Evolutionary conservation across 1,284 basidiomycete species (phyloP).

Genomic region (Leccinum subrobustum): DNA sequence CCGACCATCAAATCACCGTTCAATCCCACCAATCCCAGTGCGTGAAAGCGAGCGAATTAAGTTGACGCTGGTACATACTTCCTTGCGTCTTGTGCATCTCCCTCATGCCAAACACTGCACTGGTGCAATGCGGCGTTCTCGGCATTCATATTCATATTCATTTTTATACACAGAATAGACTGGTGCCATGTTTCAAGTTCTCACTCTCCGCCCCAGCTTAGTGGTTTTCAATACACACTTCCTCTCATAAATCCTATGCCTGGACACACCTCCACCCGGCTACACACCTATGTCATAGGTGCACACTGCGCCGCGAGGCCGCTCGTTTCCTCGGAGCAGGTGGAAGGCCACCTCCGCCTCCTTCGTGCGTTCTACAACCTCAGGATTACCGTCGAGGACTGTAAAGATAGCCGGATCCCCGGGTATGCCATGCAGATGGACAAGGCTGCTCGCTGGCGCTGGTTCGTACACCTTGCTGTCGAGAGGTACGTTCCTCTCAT

Average conservation of each 20-base stretch:
- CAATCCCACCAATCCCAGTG: not conserved
- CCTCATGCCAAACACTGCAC: constrained; percentile 12
- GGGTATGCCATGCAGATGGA: constrained; percentile 25
- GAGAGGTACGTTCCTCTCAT: constrained; percentile 23
- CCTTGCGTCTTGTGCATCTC: not conserved
- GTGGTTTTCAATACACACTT: not conserved
- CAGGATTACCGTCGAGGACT: constrained; percentile 25
- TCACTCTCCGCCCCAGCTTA: not conserved
- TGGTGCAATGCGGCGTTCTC: constrained; percentile 9
- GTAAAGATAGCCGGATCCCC: constrained; percentile 29
- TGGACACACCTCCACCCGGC: not conserved
- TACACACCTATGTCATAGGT: constrained; percentile 19
- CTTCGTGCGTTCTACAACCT: constrained; percentile 30
- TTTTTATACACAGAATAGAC: constrained; percentile 10
- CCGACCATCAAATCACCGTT: constrained; percentile 5
- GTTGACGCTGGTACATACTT: not conserved
- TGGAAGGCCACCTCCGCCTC: constrained; percentile 33
- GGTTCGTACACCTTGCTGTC: constrained; percentile 32
- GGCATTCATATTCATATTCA: constrained; percentile 4
- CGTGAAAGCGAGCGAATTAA: not conserved
- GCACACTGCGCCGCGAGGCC: constrained; percentile 14
- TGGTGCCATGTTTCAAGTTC: constrained; percentile 2
- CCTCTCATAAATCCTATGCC: constrained; percentile 4
- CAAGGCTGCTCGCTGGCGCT: constrained; percentile 28
- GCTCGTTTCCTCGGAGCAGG: constrained; percentile 24